These are phyloP conservation scores for Theobroma cacao DNA, from an alignment of 345 rosid genomes.

Conservation along the genomic window DNA sequence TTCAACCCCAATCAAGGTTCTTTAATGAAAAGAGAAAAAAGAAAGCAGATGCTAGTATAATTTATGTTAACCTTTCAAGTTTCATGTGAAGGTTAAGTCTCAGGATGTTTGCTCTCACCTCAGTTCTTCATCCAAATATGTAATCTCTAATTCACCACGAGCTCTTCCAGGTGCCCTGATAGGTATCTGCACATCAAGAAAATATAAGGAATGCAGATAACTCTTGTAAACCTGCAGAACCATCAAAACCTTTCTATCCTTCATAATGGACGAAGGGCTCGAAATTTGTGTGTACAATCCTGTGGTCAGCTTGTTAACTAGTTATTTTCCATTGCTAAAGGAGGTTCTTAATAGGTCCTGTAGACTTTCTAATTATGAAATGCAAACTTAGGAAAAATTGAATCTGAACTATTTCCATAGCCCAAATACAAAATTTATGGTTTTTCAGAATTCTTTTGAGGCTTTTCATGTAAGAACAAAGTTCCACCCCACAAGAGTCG, in stretches of 20 bases:
- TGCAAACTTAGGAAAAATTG: background rate
- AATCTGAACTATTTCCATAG: background rate
- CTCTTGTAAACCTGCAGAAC: background rate
- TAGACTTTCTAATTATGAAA: background rate
- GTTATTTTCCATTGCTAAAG: background rate
- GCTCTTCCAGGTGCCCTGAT: conserved; percentile 62
- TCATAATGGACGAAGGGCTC: background rate
- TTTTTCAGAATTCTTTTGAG: background rate
- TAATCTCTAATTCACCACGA: conserved; percentile 57
- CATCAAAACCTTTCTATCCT: background rate
- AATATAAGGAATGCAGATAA: background rate
- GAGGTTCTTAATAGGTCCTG: background rate
- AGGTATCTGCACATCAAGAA: conserved; percentile 39
- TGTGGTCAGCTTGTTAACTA: background rate
- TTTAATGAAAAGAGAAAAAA: background rate
- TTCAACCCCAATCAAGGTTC: background rate
- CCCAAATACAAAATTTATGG: background rate
- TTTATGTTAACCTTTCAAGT: no score
- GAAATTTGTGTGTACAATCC: no score
- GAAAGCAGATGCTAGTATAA: no score
- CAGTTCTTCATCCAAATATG: conserved; percentile 60
- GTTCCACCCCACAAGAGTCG: background rate
- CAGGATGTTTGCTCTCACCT: conserved; percentile 31
- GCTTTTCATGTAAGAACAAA: background rate
- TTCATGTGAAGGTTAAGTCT: no score